Base-by-base conservation (phyloP, 1,139 yeast genomes). In the Blastobotrys petasosporus region DNA sequence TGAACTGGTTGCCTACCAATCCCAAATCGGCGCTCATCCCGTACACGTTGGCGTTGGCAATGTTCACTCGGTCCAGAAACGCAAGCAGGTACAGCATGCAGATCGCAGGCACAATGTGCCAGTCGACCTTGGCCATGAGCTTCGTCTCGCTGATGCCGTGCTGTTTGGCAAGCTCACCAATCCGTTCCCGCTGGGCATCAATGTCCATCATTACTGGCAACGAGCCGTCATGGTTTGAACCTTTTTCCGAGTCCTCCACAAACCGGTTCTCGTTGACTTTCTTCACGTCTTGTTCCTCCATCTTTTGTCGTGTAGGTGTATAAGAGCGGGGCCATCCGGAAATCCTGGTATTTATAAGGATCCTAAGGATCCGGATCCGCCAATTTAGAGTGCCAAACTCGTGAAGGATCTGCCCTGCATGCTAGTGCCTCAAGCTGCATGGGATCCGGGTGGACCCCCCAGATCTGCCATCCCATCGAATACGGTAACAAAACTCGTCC, bases 41-140 rank as follows among this genome's bases (percentile, higher is more conserved):
- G 53, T 82, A 81, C 49, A 81, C 72, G 51, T 77, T 77, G 17
- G 92, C 92, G 60, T 83, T 83, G 34, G 87, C 79, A 48, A 83
- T 81, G 60, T 82, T 83, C 44, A 82, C 86, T 60, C 88, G 70
- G 60, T 82, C 90, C 59, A 82, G 68, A 55, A 82, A 83, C 0
- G 86, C 78, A 53, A 82, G 70, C 57, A 83, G 76, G 57, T 83
- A 82, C 39, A 83, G 70, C 37, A 82, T 63, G 62, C 86, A 79
- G 55, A 82, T 80, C 31, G 87, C 81, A 3, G 87, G 86, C 29
- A 82, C 79, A 39, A 82, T 81, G 50, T 82, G 75, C 4, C 77
- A 45, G 57, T 82, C 90, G 35, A 80, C 69, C 56, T 81, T 82
- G 71, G 76, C 67, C 79, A 79, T 77, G 44, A 83, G 67, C 55